Evolutionary conservation across 371 early-diverging fungal species (phyloP), one percentile per base, ranked within the genome.

Genomic region (Rhizopus arrhizus): DNA sequence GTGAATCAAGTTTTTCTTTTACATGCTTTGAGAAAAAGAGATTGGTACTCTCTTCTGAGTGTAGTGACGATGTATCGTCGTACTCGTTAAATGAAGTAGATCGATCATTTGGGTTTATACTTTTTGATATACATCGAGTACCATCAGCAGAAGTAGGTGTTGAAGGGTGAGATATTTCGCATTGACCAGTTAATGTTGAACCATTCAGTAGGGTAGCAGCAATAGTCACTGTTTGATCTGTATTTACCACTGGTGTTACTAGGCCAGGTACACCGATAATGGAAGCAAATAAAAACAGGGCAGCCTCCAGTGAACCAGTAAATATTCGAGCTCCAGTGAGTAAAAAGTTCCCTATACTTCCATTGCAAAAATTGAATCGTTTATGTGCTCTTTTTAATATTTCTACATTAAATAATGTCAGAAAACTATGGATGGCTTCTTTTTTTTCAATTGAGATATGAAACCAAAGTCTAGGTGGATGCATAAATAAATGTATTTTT

Each of bases 261-360:
- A 88, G 87, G 9, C 74, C 72, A 0, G 83, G 80, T 15, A 81
- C 81, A 7, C 85, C 83, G 16, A 82, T 85, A 59, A 87, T 88
- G 28, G 85, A 77, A 2, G 84, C 72, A 64, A 88, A 88, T 55
- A 87, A 70, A 61, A 88, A 88, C 41, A 90, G 82, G 35, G 88
- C 90, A 10, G 88, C 86, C 59, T 89, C 90, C 8, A 89, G 65
- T 2, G 85, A 86, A 11, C 86, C 81, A 70, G 87, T 86, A 54
- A 90, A 90, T 34, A 87, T 65, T n/a, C 90, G 75, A 13, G 86
- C 87, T 4, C 90, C 90, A 13, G 86, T 88, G 56, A 91, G 64
- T 64, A 91, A 88, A 63, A 91, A 87, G 70, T 91, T 91, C 29
- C 91, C 91, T 55, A 91, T 84, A 29, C 82, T 80, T 5, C 89